These are phyloP conservation scores for Corymbia citriodora DNA, from an alignment of 441 rosid species.

Conservation along the genomic window DNA sequence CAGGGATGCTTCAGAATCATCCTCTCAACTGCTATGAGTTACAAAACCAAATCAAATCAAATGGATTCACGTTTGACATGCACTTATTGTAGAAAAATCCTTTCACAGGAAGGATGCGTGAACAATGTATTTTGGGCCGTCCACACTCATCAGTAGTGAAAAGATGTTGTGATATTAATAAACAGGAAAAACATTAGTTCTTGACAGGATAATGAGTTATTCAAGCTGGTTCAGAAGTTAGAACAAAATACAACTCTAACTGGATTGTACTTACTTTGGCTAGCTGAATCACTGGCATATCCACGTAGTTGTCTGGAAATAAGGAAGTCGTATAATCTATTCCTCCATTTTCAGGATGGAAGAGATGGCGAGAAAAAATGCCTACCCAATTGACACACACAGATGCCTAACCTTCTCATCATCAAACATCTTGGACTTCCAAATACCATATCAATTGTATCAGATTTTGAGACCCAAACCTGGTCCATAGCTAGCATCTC, in stretches of 20 bases:
- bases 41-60: no score
- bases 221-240: background rate
- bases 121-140: background rate
- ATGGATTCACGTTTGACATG: no score
- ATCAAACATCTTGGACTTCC: background rate
- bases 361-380: background rate
- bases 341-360: background rate
- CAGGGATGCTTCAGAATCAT: no score
- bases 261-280: background rate
- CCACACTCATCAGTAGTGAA: background rate
- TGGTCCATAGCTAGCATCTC: background rate
- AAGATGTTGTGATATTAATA: background rate
- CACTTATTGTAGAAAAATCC: no score
- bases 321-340: background rate
- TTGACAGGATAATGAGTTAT: background rate
- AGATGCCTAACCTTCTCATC: background rate
- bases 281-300: background rate
- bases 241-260: background rate
- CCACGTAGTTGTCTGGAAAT: background rate
- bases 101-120: no score
- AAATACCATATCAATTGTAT: background rate
- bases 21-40: no score
- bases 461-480: background rate
- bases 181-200: background rate
- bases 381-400: background rate